Evolutionary conservation across 2,329 filamentous ascomycete species (phyloP), one percentile per base, ranked within the genome.

Genomic region (Exophiala mesophila): DNA sequence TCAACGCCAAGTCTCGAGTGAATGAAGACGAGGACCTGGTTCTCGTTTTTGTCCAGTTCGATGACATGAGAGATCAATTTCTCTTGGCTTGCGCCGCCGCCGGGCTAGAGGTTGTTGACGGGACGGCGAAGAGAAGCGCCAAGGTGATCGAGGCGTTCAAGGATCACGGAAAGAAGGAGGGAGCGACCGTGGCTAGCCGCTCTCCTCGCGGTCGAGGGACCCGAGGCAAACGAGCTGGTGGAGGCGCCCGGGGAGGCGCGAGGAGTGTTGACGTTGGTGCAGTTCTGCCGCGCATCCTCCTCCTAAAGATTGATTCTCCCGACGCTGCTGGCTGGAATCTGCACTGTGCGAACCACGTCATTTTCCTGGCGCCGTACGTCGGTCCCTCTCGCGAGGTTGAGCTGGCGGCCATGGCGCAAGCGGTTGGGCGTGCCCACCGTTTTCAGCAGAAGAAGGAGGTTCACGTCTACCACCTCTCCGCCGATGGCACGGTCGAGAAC

Each of bases 281-380:
- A 26, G 35, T 29, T 29, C 12, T n/a, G 20, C 18, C 42, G 34
- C 74, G 70, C 38, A 74, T 78, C 1, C 62, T 83, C 3, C 63
- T 84, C 12, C 62, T 85, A 20, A 73, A 77, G 43, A 63, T 79
- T 2, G 70, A 69, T 1, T 70, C 71, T 48, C 74, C 75, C 23
- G 73, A 74, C 39, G 76, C 80, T 2, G 72, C 80, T 21, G 81
- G 81, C 38, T 60, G 74, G 75, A 84, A 85, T 49, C 60, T 85
- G 2, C 75, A 78, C 34, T 71, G 70, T 28, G 78, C 79, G 1
- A 83, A 82, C 47, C 78, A 84, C 44, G 64, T 83, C 24, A 70
- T 85, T 21, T 84, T 85, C 57, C 58, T 82, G 2, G 69, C 72
- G 0, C 79, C 80, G 0, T 59, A 80, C 6, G 60, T 77, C 1